Percentiles rank a stretch among this genome's conserved stretches.
These are phyloP conservation scores for Venturia aucupariae DNA, from an alignment of 2,329 filamentous ascomycete genomes.

Conservation along the genomic window DNA sequence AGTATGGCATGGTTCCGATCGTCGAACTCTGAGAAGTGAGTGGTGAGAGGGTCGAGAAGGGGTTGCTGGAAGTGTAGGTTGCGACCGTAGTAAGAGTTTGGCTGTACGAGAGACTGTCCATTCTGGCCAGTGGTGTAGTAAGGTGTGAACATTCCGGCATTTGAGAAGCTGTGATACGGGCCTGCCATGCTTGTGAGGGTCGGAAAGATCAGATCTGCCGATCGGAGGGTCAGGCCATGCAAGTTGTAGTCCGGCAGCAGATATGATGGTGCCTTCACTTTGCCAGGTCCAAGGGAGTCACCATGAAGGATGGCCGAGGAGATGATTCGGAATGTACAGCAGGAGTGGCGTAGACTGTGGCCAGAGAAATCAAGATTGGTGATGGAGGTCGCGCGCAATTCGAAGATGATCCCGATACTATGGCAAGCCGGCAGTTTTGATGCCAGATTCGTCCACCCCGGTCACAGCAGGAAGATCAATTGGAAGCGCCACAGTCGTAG, in stretches of 20 bases:
- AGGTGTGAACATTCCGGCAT: not conserved
- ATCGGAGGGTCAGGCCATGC: not conserved
- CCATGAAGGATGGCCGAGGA: not conserved
- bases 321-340: not conserved
- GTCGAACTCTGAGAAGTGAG: conserved; percentile 24
- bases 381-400: not conserved
- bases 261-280: not conserved
- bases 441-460: not conserved
- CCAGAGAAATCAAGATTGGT: not conserved
- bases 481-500: not conserved
- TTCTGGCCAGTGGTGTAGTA: conserved; percentile 11
- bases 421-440: not conserved
- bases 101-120: conserved; percentile 1
- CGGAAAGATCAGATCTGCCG: not conserved
- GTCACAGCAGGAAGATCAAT: not conserved
- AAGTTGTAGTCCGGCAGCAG: not conserved
- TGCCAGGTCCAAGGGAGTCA: not conserved
- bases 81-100: not conserved
- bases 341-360: not conserved
- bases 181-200: conserved; percentile 3
- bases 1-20: conserved; percentile 22
- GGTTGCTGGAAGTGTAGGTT: conserved; percentile 4
- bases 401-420: not conserved
- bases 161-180: conserved; percentile 12
- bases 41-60: not conserved